Evolutionary conservation across 2,329 filamentous ascomycete genomes (phyloP), one percentile per base, ranked within the genome.

Genomic region (Sarocladium strictum): DNA sequence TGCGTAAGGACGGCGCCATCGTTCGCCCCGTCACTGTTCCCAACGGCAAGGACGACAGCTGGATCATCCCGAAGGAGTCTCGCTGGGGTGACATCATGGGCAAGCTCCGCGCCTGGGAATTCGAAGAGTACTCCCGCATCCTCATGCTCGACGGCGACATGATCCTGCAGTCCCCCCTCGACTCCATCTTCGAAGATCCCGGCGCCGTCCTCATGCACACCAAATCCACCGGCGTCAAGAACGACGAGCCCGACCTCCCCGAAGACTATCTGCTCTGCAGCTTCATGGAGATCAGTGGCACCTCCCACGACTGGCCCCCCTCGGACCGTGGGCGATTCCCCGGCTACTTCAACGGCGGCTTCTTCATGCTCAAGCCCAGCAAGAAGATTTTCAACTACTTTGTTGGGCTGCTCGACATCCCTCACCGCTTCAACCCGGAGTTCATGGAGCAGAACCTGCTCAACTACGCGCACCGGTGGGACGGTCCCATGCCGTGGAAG

Each of bases 31-130:
- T 54, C 12, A 38, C 27, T 9, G n/a, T 49, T 17, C 12, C 37
- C 15, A 40, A 54, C 21, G 53, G 53, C 19, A n/a, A 49, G 12
- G 19, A 54, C 32, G 53, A 54, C 38, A 33, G 14, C 2, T 54
- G 53, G 53, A 37, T 54, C 21, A 38, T 54, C 14, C 53, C 53
- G 12, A 38, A 54, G 29, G 17, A 49, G 24, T 32, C 37, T 24
- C 40, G 53, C 40, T 54, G 53, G 53, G 26, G n/a, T 15, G 40
- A 47, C 17, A 26, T 54, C 21, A 54, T 54, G 53, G 41, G 24
- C 53, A 54, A 54, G 32, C 53, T 54, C n/a, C 53, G 53, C 26
- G 53, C 32, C 4, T 54, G 53, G 53, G 53, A 54, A 27, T 35
- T 54, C 37, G 41, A 35, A 11, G 53, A 54, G 40, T 54, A 54